Base-by-base conservation (phyloP, 805 yeast genomes). In the Myxozyma udenii region DNA sequence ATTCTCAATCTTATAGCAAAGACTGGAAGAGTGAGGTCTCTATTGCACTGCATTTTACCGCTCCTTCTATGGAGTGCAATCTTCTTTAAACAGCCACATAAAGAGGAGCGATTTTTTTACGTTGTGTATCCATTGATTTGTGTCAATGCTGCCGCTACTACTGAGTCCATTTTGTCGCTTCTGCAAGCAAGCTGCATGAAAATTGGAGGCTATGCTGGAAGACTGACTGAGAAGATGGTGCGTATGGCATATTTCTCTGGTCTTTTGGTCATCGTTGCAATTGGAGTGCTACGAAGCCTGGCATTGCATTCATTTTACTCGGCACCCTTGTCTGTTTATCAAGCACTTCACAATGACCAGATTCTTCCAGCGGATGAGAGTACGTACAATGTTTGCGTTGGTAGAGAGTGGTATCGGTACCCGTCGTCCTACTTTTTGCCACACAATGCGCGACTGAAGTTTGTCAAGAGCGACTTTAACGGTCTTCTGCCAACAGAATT, bases 321-420 rank as follows among this genome's bases (percentile, higher is more conserved):
- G 26, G 87, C 95, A 0, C 95, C 96, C 4, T 68, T 88, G 45
- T 60, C 71, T 0, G 79, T 84, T 1, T 84, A 81, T 62, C 61
- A 70, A n/a, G 72, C 70, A 26, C 58, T 77, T 12, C 24, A 16
- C 12, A 23, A 35, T 23, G 12, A 9, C 7, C 26, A 23, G 2
- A 48, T 43, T 3, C 26, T 21, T 3, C n/a, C 44, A 4, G 50
- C 55, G 1, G 49, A 64, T 18, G 51, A 63, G 4, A 61, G 62
- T 2, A 44, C 55, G 12, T 71, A 69, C 33, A 84, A 80, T 58
- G 84, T 91, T 0, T 91, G 98, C 68, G 75, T 85, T n/a, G 97
- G 96, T 1, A 77, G 95, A 52, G 97, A 91, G 70, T 90, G 97
- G 97, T 88, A 87, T 64, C 85, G 91, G 64, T 90, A 73, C 68